phyloP scores from a whole-genome alignment of 345 rosid genomes.

The Eucalyptus grandis region DNA sequence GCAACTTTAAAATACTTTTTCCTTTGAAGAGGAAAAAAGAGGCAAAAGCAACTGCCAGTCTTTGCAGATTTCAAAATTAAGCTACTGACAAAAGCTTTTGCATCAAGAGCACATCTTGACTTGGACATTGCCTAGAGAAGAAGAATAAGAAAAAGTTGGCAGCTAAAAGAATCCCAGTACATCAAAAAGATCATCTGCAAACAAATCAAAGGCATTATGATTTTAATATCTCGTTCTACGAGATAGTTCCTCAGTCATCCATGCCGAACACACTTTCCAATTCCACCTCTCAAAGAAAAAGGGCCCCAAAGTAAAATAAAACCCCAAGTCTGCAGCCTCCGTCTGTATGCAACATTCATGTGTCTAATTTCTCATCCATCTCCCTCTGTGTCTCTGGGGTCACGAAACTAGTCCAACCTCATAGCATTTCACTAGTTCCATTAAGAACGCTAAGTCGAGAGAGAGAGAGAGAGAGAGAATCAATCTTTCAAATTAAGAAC shows the following conservation, averaged over 20 bases:
- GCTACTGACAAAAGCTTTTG: neutral
- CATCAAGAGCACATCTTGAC: neutral
- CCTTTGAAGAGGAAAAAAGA: neutral
- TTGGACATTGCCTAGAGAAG: neutral
- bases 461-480: neutral
- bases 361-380: neutral
- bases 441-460: neutral
- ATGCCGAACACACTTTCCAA: neutral
- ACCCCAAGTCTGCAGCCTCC: neutral
- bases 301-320: neutral
- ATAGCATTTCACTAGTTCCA: neutral
- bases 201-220: neutral
- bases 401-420: neutral
- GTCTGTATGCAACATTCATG: neutral
- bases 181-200: neutral
- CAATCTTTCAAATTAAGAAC: neutral
- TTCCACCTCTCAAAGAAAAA: neutral
- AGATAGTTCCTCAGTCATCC: neutral
- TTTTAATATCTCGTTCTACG: neutral
- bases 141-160: neutral
- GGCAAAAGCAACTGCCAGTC: neutral
- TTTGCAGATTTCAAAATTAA: neutral
- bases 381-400: neutral
- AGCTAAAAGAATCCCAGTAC: neutral
- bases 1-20: neutral